Evolutionary conservation across 1,284 basidiomycete species (phyloP).

Genomic region (Pseudomicrostroma phylloplanum): DNA sequence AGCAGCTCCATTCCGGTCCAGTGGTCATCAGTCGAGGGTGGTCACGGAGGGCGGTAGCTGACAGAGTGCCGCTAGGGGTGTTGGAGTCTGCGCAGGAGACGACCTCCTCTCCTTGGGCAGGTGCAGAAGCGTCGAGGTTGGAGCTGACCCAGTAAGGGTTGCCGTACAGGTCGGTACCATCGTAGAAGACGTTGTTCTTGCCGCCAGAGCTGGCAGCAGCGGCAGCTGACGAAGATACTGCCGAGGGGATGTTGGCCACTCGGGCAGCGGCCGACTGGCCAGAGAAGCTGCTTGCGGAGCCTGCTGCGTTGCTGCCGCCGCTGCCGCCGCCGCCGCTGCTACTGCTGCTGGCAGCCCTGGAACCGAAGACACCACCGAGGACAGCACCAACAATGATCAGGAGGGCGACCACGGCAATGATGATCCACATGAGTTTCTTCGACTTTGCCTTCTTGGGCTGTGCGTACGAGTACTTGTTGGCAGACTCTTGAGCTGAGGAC

Average conservation of each 20-base stretch:
- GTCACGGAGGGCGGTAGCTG: slow-evolving; percentile 58
- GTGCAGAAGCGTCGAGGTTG: slow-evolving; percentile 6
- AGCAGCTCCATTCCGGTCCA: slow-evolving; percentile 79
- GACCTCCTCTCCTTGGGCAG: slow-evolving; percentile 15
- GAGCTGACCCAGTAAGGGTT: slow-evolving; percentile 78
- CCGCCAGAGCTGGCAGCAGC: slow-evolving; percentile 62
- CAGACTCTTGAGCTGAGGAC: slow-evolving; percentile 24
- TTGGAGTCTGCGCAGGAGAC: slow-evolving; percentile 54
- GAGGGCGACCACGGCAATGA: slow-evolving; percentile 49
- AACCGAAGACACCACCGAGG: slow-evolving; percentile 69
- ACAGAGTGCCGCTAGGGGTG: slow-evolving; percentile 56
- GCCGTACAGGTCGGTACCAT: slow-evolving; percentile 62
- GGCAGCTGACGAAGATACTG: slow-evolving; percentile 55
- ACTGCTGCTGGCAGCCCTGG: slow-evolving; percentile 52
- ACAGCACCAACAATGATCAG: slow-evolving; percentile 67
- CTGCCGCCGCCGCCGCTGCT: slow-evolving; percentile 43
- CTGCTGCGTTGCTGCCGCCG: slow-evolving; percentile 21
- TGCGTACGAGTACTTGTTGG: slow-evolving; percentile 36
- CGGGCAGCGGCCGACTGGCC: slow-evolving; percentile 10
- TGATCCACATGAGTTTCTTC: slow-evolving; percentile 41
- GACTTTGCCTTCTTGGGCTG: slow-evolving; percentile 34
- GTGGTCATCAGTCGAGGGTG: slow-evolving; percentile 90
- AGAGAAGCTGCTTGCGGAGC: slow-evolving; percentile 13
- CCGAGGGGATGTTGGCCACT: slow-evolving; percentile 24
- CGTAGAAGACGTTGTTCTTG: slow-evolving; percentile 62